phyloP scores from a whole-genome alignment of 257 asterid genomes.

The Lithospermum erythrorhizon region DNA sequence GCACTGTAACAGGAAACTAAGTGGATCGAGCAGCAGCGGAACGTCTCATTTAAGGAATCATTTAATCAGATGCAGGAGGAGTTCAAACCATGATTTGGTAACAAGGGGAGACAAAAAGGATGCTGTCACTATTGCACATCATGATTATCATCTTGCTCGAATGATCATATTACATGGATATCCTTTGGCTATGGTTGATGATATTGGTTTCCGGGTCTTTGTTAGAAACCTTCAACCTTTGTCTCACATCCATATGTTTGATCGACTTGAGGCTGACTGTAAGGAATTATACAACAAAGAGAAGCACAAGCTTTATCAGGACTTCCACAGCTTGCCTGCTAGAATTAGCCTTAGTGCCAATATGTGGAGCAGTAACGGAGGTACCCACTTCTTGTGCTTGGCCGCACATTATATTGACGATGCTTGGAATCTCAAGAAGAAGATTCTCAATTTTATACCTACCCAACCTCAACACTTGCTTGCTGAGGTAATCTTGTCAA shows the following conservation, averaged over 20 bases:
- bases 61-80: conserved; percentile 72
- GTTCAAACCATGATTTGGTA: conserved; percentile 56
- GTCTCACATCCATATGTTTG: conserved; percentile 51
- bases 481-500: conserved; percentile 53
- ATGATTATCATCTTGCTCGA: conserved; percentile 73
- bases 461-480: conserved; percentile 61
- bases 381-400: conserved; percentile 56
- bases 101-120: conserved; percentile 73
- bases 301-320: conserved; percentile 67
- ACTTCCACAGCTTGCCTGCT: conserved; percentile 69
- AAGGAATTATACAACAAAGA: conserved; percentile 58
- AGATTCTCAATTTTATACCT: conserved; percentile 48
- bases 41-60: conserved; percentile 91
- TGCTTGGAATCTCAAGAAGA: conserved; percentile 71
- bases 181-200: conserved; percentile 78
- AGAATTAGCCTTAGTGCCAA: conserved; percentile 77
- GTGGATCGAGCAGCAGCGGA: conserved; percentile 94
- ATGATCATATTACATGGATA: conserved; percentile 90
- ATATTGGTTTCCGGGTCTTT: conserved; percentile 72
- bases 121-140: conserved; percentile 40
- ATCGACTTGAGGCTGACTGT: conserved; percentile 65
- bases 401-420: conserved; percentile 73
- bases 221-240: conserved; percentile 79
- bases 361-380: conserved; percentile 52
- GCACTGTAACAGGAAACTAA: conserved; percentile 81